These are phyloP conservation scores for Penicillium coprophilum DNA, from an alignment of 495 filamentous ascomycete genomes.

Conservation along the genomic window DNA sequence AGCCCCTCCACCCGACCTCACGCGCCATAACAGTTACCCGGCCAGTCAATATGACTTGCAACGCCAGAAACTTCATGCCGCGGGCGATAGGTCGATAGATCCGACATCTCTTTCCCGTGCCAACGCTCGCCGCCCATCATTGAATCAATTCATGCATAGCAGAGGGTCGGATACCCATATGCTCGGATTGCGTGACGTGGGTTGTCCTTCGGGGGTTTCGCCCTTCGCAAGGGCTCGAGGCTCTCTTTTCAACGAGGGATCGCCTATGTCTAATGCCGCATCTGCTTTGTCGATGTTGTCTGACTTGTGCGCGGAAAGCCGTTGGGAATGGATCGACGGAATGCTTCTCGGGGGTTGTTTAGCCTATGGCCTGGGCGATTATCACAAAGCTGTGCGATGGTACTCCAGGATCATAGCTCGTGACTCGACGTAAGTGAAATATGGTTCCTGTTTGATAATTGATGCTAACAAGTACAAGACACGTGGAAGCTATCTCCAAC, in stretches of 20 bases:
- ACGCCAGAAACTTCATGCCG: conserved; percentile 22
- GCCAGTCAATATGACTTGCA: conserved; percentile 39
- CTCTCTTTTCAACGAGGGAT: conserved; percentile 35
- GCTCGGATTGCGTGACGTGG: conserved; percentile 31
- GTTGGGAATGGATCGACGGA: conserved; percentile 93
- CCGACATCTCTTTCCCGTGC: conserved; percentile 13
- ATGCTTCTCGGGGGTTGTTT: conserved; percentile 92
- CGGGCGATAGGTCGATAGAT: conserved; percentile 17
- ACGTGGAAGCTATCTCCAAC: conserved; percentile 95
- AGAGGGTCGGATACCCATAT: conserved; percentile 31
- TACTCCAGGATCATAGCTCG: conserved; percentile 81
- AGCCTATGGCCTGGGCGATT: conserved; percentile 87
- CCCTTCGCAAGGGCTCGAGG: conserved; percentile 40
- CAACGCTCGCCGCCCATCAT: conserved; percentile 29
- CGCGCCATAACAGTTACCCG: conserved; percentile 46
- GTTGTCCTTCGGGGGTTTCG: conserved; percentile 31
- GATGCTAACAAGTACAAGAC: conserved; percentile 49
- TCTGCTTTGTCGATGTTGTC: conserved; percentile 77
- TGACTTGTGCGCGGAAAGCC: conserved; percentile 78
- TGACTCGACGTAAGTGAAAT: conserved; percentile 66
- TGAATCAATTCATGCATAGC: conserved; percentile 30
- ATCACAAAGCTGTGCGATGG: conserved; percentile 83
- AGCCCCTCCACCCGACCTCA: conserved; percentile 25
- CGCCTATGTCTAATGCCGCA: conserved; percentile 51
- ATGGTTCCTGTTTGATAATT: not conserved